Base-by-base conservation (phyloP, 768 basidiomycete species). In the Boletus speciosus region DNA sequence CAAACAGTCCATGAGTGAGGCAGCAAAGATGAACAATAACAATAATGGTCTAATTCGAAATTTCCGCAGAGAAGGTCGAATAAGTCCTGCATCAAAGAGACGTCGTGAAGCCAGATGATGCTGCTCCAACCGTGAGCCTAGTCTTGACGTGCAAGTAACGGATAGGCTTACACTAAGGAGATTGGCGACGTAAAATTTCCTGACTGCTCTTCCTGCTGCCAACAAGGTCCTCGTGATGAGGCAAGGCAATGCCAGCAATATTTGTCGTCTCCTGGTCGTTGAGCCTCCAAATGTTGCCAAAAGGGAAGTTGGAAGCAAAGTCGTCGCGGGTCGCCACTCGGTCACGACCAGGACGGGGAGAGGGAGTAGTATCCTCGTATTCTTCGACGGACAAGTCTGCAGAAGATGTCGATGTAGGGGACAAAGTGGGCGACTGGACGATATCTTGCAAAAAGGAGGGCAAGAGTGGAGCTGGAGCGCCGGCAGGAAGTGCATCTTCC, bases 401-500 rank as follows among this genome's bases (percentile, higher is more conserved):
- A 2, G 85, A 85, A 6, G 82, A 84, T 9, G 84, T 78, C 15
- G 82, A 84, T 5, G 83, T 77, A 19, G 85, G 81, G 6, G 86
- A 85, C 45, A 81, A 68, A 10, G 82, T 78, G n/a, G 84, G 84
- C 1, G 84, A 81, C 62, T 83, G 81, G 19, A 89, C 80, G 23
- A 88, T 83, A 58, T 89, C 85, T 63, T 88, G 85, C 58, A 90
- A 68, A 73, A 89, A 90, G 8, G 88, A 82, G 4, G 88, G 88
- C n/a, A 90, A 75, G 38, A 90, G 76, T n/a, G 84, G 71, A 19
- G 62, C 71, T 16, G 74, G 78, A 2, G 78, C 75, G 5, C 73
- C 47, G 46, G 49, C 37, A 61, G 58, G 64, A 50, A 61, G 64
- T 51, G 42, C 51, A 23, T 62, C 58, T 7, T 47, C 61, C 25